Base-by-base conservation (phyloP, 2,329 filamentous ascomycete species). In the Pseudocercospora cruenta region DNA sequence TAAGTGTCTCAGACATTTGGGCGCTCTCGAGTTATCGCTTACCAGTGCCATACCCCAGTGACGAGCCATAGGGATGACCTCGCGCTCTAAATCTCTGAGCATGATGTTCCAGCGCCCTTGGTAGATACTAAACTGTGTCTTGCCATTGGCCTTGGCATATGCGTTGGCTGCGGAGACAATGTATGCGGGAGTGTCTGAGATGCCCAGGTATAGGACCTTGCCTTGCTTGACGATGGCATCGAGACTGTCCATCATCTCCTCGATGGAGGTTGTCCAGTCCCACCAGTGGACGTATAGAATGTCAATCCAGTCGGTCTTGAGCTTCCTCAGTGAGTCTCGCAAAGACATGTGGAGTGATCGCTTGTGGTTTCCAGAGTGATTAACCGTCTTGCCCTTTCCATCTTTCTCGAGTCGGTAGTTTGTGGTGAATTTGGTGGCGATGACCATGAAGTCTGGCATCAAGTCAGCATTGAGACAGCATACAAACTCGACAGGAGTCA, bases 261-360 rank as follows among this genome's bases (percentile, higher is more conserved):
- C 77, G 28, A 83, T 76, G 2, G 77, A 78, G 12, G 78, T 80
- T 2, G 79, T 78, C 66, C 73, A 78, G 70, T 82, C 81, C 79
- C 79, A 82, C 68, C 78, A 73, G 67, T 81, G 78, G 31, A 75
- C 61, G 59, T 75, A 73, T 8, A 75, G 69, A 53, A 90, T 74
- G 72, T 93, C 90, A 64, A 92, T 87, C 73, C 91, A 93, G 60
- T 86, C 83, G 0, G 89, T 91, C 77, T 88, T 83, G 61, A 89
- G 82, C 78, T 87, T 90, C 65, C 75, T 74, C 66, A 78, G 61
- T 5, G 69, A 73, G 54, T 74, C 74, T 9, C 72, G 64, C 8
- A 78, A 61, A 82, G 66, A 88, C 80, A 79, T 86, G 51, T 84
- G 82, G 45, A 91, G 74, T 64, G 83, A 87, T 77, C 90, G 90